Conservation (phyloP, 78 protist genomes). For the Emiliania huxleyi region DNA sequence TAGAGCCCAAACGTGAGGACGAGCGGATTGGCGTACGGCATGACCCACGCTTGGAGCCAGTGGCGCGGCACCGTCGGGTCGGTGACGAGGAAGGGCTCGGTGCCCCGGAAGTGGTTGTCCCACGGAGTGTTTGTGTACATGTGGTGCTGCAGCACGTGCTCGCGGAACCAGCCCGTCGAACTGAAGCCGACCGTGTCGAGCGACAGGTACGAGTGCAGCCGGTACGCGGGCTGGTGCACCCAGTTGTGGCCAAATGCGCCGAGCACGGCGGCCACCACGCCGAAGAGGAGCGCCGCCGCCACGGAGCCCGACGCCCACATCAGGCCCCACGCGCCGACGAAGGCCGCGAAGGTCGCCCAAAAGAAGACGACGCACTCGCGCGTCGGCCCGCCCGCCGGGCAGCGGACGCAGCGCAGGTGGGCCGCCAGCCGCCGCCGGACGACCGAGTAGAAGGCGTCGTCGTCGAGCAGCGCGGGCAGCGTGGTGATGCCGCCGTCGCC, state of each 20-base stretch:
- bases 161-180: neutral
- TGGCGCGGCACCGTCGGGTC: neutral
- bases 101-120: neutral
- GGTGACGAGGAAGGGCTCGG: neutral
- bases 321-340: neutral
- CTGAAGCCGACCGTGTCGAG: neutral
- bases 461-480: neutral
- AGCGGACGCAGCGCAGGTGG: neutral
- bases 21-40: neutral
- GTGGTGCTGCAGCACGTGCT: neutral
- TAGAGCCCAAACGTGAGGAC: neutral
- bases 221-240: neutral
- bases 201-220: neutral
- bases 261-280: neutral
- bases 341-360: neutral
- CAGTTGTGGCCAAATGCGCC: constrained; percentile 22
- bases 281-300: neutral
- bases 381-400: neutral
- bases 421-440: neutral
- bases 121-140: constrained; percentile 14
- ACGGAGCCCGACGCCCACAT: neutral
- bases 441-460: neutral
- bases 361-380: neutral
- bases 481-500: neutral
- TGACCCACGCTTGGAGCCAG: neutral